Conservation (phyloP, 2,329 filamentous ascomycete species). For the Pochonia chlamydosporia region DNA sequence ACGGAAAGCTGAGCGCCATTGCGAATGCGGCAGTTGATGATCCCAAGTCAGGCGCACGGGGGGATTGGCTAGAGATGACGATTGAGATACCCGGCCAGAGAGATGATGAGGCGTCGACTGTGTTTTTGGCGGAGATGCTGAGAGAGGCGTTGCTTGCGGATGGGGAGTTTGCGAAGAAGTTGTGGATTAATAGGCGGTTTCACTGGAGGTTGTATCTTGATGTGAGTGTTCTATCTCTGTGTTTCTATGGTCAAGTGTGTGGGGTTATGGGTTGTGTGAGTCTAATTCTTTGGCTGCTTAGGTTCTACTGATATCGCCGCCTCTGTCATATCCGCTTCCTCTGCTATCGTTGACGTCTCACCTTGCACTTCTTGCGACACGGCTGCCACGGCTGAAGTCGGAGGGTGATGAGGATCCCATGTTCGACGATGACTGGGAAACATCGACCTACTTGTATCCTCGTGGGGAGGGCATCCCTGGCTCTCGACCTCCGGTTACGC, state of each 20-base stretch:
- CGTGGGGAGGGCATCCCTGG: slow-evolving; percentile 29
- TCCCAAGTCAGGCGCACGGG: slow-evolving; percentile 36
- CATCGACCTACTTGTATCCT: slow-evolving; percentile 71
- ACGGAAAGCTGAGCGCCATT: slow-evolving; percentile 10
- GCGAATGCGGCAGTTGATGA: slow-evolving; percentile 35
- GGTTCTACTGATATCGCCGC: slow-evolving; percentile 90
- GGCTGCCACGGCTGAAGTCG: slow-evolving; percentile 78
- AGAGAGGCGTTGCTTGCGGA: slow-evolving; percentile 76
- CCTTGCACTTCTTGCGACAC: slow-evolving; percentile 82
- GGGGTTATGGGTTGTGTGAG: no score
- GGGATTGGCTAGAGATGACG: slow-evolving; percentile 80
- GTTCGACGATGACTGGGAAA: slow-evolving; percentile 97
- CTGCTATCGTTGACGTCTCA: slow-evolving; percentile 90
- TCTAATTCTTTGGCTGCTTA: slow-evolving; percentile 31
- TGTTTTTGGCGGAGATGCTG: slow-evolving; percentile 85
- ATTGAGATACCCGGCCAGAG: slow-evolving; percentile 88
- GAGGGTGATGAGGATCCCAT: slow-evolving; percentile 92
- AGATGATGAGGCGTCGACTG: slow-evolving; percentile 84
- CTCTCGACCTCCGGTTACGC: slow-evolving; percentile 72
- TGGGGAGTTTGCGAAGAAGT: slow-evolving; percentile 60
- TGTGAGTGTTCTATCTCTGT: slow-evolving; percentile 46
- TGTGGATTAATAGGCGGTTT: slow-evolving; percentile 86
- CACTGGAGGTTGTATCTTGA: slow-evolving; percentile 97
- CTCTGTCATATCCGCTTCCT: slow-evolving; percentile 86
- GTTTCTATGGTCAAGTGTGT: no score